Conservation (phyloP, 2,329 filamentous ascomycete species). For the Ceratocystis cubensis region DNA sequence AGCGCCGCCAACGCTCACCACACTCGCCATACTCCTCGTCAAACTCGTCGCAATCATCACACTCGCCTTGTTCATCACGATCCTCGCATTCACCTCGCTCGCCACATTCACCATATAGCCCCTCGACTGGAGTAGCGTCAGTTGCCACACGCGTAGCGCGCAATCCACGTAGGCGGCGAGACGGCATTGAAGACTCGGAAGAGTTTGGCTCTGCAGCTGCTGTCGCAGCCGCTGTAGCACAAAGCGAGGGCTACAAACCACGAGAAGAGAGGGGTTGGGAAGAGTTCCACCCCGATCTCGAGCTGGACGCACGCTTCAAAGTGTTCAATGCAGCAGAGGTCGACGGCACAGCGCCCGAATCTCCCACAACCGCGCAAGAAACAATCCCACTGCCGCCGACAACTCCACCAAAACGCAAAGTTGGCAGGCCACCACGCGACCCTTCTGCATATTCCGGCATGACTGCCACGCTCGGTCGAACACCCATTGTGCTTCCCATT, state of each 20-base stretch:
- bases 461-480: constrained; percentile 30
- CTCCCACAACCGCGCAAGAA: constrained; percentile 24
- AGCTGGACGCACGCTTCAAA: constrained; percentile 70
- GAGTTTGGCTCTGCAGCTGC: constrained; percentile 80
- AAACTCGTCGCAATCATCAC: no score
- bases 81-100: no score
- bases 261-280: constrained; percentile 95
- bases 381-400: constrained; percentile 22
- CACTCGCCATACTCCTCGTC: not conserved
- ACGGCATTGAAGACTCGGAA: constrained; percentile 46
- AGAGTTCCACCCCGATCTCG: constrained; percentile 90
- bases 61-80: no score
- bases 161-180: constrained; percentile 42
- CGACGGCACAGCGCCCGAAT: constrained; percentile 51
- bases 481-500: constrained; percentile 58
- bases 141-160: constrained; percentile 42
- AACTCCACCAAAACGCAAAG: constrained; percentile 34
- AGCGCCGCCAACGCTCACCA: not conserved
- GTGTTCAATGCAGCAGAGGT: constrained; percentile 75
- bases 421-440: constrained; percentile 39
- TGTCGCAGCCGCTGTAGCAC: constrained; percentile 73
- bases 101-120: constrained; percentile 27
- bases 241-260: constrained; percentile 93
- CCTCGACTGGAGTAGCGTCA: constrained; percentile 26
- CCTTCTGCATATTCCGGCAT: constrained; percentile 41